A percentile compares a stretch with the other conserved stretches of the same genome.
Conservation (phyloP, 305 asterid species). For the Fraxinus sp. region DNA sequence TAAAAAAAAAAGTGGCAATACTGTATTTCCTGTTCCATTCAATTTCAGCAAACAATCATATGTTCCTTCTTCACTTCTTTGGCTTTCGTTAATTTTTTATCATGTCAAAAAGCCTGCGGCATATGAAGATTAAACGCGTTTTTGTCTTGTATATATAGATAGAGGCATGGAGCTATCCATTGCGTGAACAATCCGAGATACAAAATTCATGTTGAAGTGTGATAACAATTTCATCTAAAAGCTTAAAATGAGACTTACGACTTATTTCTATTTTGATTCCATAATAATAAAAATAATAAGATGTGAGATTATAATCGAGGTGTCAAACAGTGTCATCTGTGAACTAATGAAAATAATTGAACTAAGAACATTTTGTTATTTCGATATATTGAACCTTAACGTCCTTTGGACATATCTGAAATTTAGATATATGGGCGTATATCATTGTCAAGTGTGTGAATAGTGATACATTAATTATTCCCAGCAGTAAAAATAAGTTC, state of each 20-base stretch:
- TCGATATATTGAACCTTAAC: too few species aligned
- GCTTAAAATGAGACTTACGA: background rate
- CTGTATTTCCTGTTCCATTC: background rate
- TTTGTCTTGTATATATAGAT: background rate
- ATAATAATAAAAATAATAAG: too few species aligned
- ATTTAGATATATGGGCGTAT: too few species aligned
- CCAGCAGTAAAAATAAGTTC: too few species aligned
- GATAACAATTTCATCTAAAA: background rate
- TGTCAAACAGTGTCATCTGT: too few species aligned
- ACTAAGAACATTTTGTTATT: too few species aligned
- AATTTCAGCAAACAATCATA: background rate
- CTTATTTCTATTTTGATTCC: background rate
- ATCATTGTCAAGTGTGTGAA: too few species aligned
- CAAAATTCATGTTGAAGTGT: background rate
- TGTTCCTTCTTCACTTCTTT: background rate
- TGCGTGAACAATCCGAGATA: background rate
- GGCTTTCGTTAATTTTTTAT: background rate
- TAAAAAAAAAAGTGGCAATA: background rate
- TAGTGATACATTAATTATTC: too few species aligned
- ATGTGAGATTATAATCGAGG: background rate
- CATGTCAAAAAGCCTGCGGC: background rate
- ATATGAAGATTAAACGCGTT: too few species aligned
- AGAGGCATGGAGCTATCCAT: background rate
- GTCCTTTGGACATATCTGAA: too few species aligned
- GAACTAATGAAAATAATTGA: too few species aligned